phyloP scores from a whole-genome alignment of 2,329 filamentous ascomycete species.

The Mariannaea elegans region DNA sequence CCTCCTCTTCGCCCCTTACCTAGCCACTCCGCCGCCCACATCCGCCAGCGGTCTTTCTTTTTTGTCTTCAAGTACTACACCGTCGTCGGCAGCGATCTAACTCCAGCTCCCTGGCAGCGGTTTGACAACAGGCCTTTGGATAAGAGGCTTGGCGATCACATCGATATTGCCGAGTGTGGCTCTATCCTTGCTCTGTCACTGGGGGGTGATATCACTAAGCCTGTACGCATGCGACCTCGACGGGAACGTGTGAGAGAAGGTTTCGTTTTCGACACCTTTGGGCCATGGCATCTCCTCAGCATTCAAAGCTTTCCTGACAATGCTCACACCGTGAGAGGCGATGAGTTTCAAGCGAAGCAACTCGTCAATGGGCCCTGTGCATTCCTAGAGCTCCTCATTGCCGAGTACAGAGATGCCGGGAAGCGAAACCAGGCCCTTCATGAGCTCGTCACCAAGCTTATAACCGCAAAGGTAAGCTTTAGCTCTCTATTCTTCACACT shows the following conservation, averaged over 20 bases:
- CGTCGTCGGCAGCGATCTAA: slow-evolving; percentile 62
- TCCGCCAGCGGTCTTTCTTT: slow-evolving; percentile 65
- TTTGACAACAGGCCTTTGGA: slow-evolving; percentile 57
- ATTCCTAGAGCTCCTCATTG: slow-evolving; percentile 65
- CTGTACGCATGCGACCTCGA: slow-evolving; percentile 58
- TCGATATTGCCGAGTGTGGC: slow-evolving; percentile 67
- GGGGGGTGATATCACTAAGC: slow-evolving; percentile 59
- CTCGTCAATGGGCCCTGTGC: slow-evolving; percentile 70
- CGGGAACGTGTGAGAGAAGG: slow-evolving; percentile 60
- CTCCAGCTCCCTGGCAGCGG: slow-evolving; percentile 68
- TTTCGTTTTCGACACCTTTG: slow-evolving; percentile 65
- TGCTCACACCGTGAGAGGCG: slow-evolving; percentile 62
- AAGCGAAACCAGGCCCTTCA: slow-evolving; percentile 67
- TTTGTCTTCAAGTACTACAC: slow-evolving; percentile 74
- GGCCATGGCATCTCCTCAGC: slow-evolving; percentile 67
- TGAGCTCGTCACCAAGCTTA: slow-evolving; percentile 64
- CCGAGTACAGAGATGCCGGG: slow-evolving; percentile 68
- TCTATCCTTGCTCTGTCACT: slow-evolving; percentile 68
- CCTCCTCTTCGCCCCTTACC: not conserved
- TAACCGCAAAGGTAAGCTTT: slow-evolving; percentile 60
- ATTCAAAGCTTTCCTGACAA: slow-evolving; percentile 69
- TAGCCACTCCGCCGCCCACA: slow-evolving; percentile 49
- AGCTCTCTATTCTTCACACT: not conserved
- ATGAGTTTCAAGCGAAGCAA: slow-evolving; percentile 61
- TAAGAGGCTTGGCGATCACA: slow-evolving; percentile 55